These are phyloP conservation scores for Ogataea siamensis DNA, from an alignment of 805 yeast genomes.

Conservation along the genomic window DNA sequence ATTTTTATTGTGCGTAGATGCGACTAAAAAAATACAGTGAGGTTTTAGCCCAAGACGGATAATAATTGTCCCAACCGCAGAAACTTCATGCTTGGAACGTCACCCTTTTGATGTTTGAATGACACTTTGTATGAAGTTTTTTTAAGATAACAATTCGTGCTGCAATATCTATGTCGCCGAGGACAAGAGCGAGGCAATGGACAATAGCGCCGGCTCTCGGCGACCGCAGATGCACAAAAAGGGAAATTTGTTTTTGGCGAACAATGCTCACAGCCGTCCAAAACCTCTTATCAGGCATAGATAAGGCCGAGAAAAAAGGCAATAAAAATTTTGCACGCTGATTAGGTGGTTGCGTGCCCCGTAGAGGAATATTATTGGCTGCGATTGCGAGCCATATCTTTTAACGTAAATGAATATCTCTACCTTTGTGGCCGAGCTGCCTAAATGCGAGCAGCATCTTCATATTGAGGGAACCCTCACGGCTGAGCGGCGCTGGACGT, in stretches of 20 bases:
- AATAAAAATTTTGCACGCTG: not conserved
- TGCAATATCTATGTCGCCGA: not conserved
- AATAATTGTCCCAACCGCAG: not conserved
- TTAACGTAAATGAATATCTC: not conserved
- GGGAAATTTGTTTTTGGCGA: not conserved
- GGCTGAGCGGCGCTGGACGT: constrained; percentile 38
- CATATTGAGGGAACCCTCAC: constrained; percentile 45
- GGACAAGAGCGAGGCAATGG: not conserved
- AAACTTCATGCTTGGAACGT: not conserved
- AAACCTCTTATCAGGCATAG: constrained; percentile 1
- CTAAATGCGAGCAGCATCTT: constrained; percentile 48
- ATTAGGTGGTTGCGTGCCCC: not conserved
- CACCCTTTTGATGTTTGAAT: not conserved
- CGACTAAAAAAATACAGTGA: not conserved
- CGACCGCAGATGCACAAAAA: not conserved
- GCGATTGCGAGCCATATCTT: not conserved
- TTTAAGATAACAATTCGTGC: not conserved
- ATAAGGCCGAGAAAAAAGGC: not conserved
- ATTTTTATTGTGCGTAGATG: not conserved
- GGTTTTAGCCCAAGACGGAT: not conserved
- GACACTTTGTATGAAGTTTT: too few relatives aligned
- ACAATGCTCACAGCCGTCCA: not conserved
- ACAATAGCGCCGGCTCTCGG: constrained; percentile 1
- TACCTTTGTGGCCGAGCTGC: constrained; percentile 37
- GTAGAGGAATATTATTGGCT: not conserved